These are phyloP conservation scores for Mortierella sp. DNA, from an alignment of 371 early-diverging fungal genomes.

Conservation along the genomic window DNA sequence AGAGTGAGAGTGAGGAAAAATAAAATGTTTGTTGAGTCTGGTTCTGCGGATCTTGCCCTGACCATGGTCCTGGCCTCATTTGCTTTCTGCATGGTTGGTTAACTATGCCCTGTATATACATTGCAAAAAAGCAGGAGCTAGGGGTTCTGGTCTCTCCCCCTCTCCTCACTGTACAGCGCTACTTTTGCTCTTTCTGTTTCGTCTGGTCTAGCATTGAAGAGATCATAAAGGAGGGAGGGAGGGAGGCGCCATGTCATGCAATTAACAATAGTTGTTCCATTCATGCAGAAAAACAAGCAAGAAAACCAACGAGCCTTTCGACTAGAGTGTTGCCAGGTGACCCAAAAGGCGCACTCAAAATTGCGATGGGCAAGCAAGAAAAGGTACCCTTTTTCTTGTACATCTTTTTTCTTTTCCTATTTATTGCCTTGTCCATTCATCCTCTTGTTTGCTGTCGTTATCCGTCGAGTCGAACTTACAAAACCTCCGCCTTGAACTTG, in stretches of 20 bases:
- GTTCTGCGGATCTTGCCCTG: neutral
- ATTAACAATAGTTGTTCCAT: neutral
- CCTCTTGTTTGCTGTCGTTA: neutral
- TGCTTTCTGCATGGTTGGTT: neutral
- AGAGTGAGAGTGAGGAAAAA: neutral
- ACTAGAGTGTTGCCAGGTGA: neutral
- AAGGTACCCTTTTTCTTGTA: neutral
- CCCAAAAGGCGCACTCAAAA: neutral
- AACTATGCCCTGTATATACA: neutral
- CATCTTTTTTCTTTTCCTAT: neutral
- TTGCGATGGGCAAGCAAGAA: neutral
- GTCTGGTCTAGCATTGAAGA: neutral
- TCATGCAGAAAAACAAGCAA: neutral
- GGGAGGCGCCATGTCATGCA: neutral
- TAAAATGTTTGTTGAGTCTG: neutral
- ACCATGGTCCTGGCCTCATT: constrained; percentile 12
- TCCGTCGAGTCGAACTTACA: neutral
- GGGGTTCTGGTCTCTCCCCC: neutral
- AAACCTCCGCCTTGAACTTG: neutral
- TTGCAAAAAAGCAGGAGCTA: neutral
- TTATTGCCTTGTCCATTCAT: neutral
- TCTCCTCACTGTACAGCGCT: neutral
- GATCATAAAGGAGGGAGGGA: neutral
- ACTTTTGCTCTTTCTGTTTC: neutral
- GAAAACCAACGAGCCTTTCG: neutral